Evolutionary conservation across 495 filamentous ascomycete species (phyloP), one percentile per base, ranked within the genome.

Genomic region (Cladorrhinum samala): DNA sequence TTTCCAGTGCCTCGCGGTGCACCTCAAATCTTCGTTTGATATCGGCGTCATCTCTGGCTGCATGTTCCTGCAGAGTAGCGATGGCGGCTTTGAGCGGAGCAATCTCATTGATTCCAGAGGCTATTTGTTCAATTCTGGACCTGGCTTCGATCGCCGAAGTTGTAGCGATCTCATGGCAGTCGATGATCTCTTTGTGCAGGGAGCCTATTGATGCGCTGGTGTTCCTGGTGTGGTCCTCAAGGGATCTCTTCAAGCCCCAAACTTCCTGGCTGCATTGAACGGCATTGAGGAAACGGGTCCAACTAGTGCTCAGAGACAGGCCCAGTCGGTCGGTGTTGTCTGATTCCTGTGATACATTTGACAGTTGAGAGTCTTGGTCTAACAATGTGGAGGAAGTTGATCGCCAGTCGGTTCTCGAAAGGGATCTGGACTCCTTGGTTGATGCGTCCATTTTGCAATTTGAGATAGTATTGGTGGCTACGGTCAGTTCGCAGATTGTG

Each of bases 261-360:
- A 68, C 24, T 30, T 66, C 61, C 7, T 52, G 39, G 27, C 25
- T 55, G 49, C 45, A 61, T 30, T 68, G 54, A 36, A 64, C 63
- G 19, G 60, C 54, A n/a, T 36, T 43, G 40, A 68, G 55, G 37
- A 61, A 68, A 33, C 49, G 54, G 33, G 56, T 30, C 65, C 65
- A 68, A 11, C 46, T 49, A 54, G 18, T 58, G 56, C 46, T 40
- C 13, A 64, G 44, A 1, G 58, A 54, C 14, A 53, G 45, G n/a
- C 57, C 56, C 17, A 64, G 43, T 2, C 25, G 45, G 43, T 61
- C 57, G 33, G 54, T 9, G 11, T 51, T 55, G 8, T 21, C 16
- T 27, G 53, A 16, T 13, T 57, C 56, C 14, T 44, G 41, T 2
- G 49, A 55, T 52, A 13, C 52, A 30, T 2, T 18, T 11, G 7